These are phyloP conservation scores for Ogataea nitratoaversa DNA, from an alignment of 805 yeast genomes.

Conservation along the genomic window DNA sequence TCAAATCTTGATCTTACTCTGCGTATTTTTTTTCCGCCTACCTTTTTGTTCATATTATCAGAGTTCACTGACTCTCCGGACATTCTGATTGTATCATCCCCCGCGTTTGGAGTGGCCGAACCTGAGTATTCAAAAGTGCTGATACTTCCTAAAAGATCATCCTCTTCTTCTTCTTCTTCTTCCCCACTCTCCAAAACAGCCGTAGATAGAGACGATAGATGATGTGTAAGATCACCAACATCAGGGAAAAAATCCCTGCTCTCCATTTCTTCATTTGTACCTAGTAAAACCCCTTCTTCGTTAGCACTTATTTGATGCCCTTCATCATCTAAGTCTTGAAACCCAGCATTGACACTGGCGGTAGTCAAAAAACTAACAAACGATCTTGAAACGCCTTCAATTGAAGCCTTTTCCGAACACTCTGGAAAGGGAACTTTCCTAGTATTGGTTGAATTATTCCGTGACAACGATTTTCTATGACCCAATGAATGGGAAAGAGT, in stretches of 20 bases:
- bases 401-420: constrained; percentile 15
- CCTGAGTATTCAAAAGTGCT: constrained; percentile 2
- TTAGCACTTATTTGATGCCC: background rate
- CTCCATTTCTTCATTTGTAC: background rate
- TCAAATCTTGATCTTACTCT: constrained; percentile 28
- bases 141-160: background rate
- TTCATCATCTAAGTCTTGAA: constrained; percentile 30
- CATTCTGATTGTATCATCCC: background rate
- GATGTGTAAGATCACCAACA: background rate
- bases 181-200: too few relatives aligned
- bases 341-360: constrained; percentile 49
- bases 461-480: background rate
- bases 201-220: too few relatives aligned
- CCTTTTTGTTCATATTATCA: background rate
- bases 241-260: background rate
- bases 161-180: too few relatives aligned
- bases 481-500: too few relatives aligned
- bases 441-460: background rate
- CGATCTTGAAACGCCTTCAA: constrained; percentile 44
- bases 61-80: background rate
- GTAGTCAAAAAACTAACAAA: constrained; percentile 54
- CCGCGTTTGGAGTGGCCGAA: constrained; percentile 1
- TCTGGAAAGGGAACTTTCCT: constrained; percentile 2
- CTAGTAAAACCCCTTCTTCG: background rate
- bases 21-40: constrained; percentile 6